Evolutionary conservation across 2,329 filamentous ascomycete genomes (phyloP).

Genomic region (Alternaria dauci): DNA sequence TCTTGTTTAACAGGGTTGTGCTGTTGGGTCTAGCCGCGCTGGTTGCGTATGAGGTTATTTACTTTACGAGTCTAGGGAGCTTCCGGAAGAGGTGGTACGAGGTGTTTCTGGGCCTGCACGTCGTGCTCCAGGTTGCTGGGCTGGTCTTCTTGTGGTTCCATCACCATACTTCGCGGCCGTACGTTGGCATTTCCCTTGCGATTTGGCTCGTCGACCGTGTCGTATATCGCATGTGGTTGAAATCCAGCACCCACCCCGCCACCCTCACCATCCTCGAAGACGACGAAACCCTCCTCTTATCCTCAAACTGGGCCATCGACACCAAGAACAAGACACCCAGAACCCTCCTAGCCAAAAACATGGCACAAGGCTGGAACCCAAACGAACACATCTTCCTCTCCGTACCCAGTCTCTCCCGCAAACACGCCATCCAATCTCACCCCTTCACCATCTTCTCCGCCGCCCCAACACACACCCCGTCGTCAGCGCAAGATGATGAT

Average conservation of each 20-base stretch:
- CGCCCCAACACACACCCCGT: slow-evolving; percentile 56
- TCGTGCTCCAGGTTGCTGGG: slow-evolving; percentile 64
- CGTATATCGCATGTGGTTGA: slow-evolving; percentile 64
- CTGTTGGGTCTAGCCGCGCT: slow-evolving; percentile 65
- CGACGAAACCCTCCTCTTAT: slow-evolving; percentile 62
- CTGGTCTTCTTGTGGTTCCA: slow-evolving; percentile 68
- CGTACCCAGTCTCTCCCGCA: slow-evolving; percentile 62
- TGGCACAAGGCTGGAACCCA: slow-evolving; percentile 64
- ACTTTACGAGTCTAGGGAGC: slow-evolving; percentile 67
- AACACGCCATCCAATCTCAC: slow-evolving; percentile 67
- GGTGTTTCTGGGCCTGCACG: slow-evolving; percentile 66
- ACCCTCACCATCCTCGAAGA: slow-evolving; percentile 65
- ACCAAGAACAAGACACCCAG: slow-evolving; percentile 17
- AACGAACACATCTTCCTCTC: slow-evolving; percentile 72
- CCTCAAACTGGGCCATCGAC: slow-evolving; percentile 54
- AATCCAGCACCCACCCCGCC: slow-evolving; percentile 59
- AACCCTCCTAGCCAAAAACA: slow-evolving; percentile 40
- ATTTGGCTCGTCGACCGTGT: slow-evolving; percentile 68
- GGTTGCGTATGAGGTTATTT: slow-evolving; percentile 67
- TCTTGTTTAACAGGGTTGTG: slow-evolving; percentile 62
- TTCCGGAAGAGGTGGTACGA: slow-evolving; percentile 70
- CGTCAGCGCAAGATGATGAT: slow-evolving; percentile 4
- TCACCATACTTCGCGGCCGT: slow-evolving; percentile 61
- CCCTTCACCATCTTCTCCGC: slow-evolving; percentile 73
- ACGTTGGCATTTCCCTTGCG: slow-evolving; percentile 61